phyloP scores from a whole-genome alignment of 768 basidiomycete genomes.

The Lentinula detonsa region DNA sequence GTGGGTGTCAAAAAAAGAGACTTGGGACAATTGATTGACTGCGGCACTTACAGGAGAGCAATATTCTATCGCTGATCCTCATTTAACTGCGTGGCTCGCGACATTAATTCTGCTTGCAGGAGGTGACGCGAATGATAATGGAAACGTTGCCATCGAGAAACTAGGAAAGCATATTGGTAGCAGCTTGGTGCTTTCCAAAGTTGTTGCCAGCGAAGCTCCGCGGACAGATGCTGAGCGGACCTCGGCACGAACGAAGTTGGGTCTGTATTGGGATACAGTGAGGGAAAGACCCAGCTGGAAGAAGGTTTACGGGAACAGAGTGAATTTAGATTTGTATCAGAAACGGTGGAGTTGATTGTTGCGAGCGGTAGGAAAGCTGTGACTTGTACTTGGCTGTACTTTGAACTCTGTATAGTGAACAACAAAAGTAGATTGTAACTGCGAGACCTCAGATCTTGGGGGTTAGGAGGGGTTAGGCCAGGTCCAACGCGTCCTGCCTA shows the following conservation, averaged over 20 bases:
- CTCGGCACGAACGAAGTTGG: constrained; percentile 44
- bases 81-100: constrained; percentile 71
- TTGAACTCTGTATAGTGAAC: too few relatives aligned
- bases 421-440: too few relatives aligned
- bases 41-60: constrained; percentile 58
- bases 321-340: constrained; percentile 27
- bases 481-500: too few relatives aligned
- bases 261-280: constrained; percentile 64
- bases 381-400: too few relatives aligned
- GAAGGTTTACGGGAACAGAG: constrained; percentile 46
- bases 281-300: constrained; percentile 66
- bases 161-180: constrained; percentile 47
- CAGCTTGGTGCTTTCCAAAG: constrained; percentile 20
- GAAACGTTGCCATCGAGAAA: constrained; percentile 41
- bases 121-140: constrained; percentile 43
- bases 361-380: neutral
- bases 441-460: too few relatives aligned
- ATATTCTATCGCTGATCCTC: constrained; percentile 74
- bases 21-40: neutral
- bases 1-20: constrained; percentile 28
- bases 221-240: constrained; percentile 13
- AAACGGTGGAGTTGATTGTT: neutral
- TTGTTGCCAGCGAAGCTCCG: neutral
- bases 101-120: constrained; percentile 55
- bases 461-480: too few relatives aligned